phyloP scores from a whole-genome alignment of 352 stramenopile genomes.

The Phytophthora idaei region DNA sequence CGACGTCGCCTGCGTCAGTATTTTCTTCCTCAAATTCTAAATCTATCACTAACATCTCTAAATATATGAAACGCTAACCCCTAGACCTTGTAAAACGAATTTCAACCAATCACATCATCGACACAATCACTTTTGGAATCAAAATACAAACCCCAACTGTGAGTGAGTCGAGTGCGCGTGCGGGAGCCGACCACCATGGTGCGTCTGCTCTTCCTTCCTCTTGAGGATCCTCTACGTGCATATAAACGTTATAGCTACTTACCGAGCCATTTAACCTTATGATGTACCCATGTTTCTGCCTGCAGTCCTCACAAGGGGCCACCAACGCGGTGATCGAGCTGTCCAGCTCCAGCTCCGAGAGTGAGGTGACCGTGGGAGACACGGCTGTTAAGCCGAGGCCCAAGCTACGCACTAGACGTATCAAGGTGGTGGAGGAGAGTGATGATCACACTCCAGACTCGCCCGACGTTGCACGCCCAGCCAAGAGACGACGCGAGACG shows the following conservation, averaged over 20 bases:
- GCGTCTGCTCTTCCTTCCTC: conserved; percentile 1
- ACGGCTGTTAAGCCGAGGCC: conserved; percentile 35
- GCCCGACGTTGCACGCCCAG: conserved; percentile 19
- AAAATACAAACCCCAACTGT: conserved; percentile 7
- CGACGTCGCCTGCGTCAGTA: conserved; percentile 33
- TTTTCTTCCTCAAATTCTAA: conserved; percentile 14
- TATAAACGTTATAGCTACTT: not conserved
- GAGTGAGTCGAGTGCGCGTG: conserved; percentile 7
- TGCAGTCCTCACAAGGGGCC: conserved; percentile 13
- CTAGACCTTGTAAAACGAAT: conserved; percentile 4
- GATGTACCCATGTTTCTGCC: not conserved
- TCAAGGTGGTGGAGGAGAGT: conserved; percentile 9
- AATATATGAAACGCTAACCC: conserved; percentile 6
- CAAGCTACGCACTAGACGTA: conserved; percentile 48
- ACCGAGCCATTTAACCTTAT: not conserved
- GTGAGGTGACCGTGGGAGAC: conserved; percentile 20
- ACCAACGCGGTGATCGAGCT: conserved; percentile 22
- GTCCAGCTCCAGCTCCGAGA: conserved; percentile 38
- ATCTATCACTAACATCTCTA: conserved; percentile 5
- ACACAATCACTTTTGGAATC: conserved; percentile 21
- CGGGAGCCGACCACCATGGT: conserved; percentile 27
- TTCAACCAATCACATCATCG: conserved; percentile 24
- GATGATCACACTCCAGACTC: conserved; percentile 21
- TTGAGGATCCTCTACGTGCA: not conserved
- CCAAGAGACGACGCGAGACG: conserved; percentile 32